A percentile compares a stretch with the other conserved stretches of the same genome.
Conservation (phyloP, 23 red algal genomes). For the Chondrus crispus region DNA sequence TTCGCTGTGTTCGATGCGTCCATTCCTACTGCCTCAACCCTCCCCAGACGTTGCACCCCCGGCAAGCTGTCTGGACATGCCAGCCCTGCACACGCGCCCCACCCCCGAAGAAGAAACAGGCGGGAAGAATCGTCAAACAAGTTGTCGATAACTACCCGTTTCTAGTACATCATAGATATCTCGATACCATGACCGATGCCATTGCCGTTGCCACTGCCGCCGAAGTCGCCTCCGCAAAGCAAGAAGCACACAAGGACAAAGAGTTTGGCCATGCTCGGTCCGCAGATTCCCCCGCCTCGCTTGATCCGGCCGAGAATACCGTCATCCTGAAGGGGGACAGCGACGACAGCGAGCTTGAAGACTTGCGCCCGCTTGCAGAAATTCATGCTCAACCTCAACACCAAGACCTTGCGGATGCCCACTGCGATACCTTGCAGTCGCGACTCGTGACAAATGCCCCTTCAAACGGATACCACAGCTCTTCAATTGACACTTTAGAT, state of each 20-base stretch:
- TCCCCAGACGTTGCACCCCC: neutral
- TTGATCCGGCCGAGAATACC: neutral
- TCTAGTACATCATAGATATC: neutral
- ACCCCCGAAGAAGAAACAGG: neutral
- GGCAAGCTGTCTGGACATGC: neutral
- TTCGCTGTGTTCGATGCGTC: neutral
- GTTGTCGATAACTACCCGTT: neutral
- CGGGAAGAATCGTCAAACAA: neutral
- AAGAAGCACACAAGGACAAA: neutral
- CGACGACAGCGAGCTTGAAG: neutral
- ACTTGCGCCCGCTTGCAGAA: neutral
- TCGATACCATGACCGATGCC: neutral
- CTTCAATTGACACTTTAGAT: no score
- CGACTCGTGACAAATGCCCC: no score
- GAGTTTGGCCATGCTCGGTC: neutral
- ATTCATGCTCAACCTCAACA: neutral
- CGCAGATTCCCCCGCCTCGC: neutral
- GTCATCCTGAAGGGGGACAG: neutral
- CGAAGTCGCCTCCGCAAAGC: neutral
- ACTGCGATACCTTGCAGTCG: no score
- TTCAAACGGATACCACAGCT: no score
- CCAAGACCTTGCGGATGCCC: neutral
- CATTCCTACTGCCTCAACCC: slow-evolving; percentile 1
- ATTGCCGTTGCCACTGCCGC: neutral
- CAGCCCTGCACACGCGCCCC: neutral